These are phyloP conservation scores for Paragyromitra xinjiangensis DNA, from an alignment of 495 filamentous ascomycete genomes.

Conservation along the genomic window DNA sequence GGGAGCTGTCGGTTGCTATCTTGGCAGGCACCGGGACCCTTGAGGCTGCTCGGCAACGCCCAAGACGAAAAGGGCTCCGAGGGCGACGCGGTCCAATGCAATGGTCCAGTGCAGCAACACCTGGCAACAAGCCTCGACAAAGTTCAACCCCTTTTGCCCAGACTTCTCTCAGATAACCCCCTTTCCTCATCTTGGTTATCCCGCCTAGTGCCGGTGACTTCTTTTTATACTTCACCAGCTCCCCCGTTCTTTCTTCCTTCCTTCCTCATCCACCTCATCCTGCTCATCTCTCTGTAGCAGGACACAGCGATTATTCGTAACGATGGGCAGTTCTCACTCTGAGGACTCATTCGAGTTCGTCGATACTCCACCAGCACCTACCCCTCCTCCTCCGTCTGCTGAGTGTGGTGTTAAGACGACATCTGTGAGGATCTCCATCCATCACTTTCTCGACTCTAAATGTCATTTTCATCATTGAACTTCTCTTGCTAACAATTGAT, in stretches of 20 bases:
- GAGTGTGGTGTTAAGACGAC: constrained; percentile 80
- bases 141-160: constrained; percentile 44
- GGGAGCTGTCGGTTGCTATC: constrained; percentile 39
- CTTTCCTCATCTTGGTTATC: constrained; percentile 25
- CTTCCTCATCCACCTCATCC: constrained; percentile 43
- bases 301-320: constrained; percentile 48
- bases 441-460: constrained; percentile 17
- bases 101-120: constrained; percentile 38
- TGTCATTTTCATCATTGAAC: constrained; percentile 21
- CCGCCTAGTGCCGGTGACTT: constrained; percentile 23
- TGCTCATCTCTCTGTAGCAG: constrained; percentile 34
- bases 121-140: constrained; percentile 43
- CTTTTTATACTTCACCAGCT: constrained; percentile 52
- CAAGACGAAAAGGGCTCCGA: constrained; percentile 49
- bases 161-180: constrained; percentile 32
- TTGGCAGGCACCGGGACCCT: constrained; percentile 47
- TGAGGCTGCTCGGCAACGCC: constrained; percentile 41
- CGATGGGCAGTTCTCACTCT: constrained; percentile 64
- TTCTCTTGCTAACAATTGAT: constrained; percentile 55
- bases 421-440: constrained; percentile 64
- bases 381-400: constrained; percentile 65
- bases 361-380: constrained; percentile 73
- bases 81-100: constrained; percentile 39
- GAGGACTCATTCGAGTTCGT: constrained; percentile 74
- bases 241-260: constrained; percentile 43